Conservation (phyloP, 2,329 filamentous ascomycete species). For the Trichoderma sp. region DNA sequence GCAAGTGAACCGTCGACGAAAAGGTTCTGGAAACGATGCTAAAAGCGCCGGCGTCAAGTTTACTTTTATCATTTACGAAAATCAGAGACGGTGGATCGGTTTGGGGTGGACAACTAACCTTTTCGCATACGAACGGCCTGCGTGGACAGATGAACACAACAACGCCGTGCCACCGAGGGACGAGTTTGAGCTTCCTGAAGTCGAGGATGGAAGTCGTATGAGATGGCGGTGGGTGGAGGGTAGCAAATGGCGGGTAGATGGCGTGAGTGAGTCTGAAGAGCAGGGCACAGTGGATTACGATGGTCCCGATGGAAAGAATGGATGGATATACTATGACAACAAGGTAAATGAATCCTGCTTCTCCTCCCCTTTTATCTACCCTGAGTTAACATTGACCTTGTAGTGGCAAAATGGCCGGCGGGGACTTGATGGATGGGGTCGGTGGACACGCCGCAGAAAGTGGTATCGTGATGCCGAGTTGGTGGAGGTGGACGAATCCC, state of each 20-base stretch:
- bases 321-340: constrained; percentile 98
- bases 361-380: not conserved
- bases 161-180: constrained; percentile 76
- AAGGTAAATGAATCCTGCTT: constrained; percentile 57
- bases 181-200: constrained; percentile 60
- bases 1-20: constrained; percentile 29
- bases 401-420: constrained; percentile 88
- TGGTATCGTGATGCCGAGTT: constrained; percentile 97
- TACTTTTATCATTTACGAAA: constrained; percentile 95
- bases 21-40: constrained; percentile 34
- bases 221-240: constrained; percentile 76
- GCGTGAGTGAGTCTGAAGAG: constrained; percentile 57
- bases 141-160: constrained; percentile 96
- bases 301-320: constrained; percentile 61
- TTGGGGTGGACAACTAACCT: constrained; percentile 92
- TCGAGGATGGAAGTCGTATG: constrained; percentile 57
- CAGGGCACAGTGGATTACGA: constrained; percentile 48
- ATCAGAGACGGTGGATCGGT: constrained; percentile 91
- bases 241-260: constrained; percentile 84
- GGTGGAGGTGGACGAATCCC: constrained; percentile 61
- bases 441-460: constrained; percentile 88
- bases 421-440: constrained; percentile 85
- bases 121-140: constrained; percentile 81
- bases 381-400: not conserved
- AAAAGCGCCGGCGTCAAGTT: constrained; percentile 82